Base-by-base conservation (phyloP, 1,284 basidiomycete genomes). In the Heterobasidion parviporum region DNA sequence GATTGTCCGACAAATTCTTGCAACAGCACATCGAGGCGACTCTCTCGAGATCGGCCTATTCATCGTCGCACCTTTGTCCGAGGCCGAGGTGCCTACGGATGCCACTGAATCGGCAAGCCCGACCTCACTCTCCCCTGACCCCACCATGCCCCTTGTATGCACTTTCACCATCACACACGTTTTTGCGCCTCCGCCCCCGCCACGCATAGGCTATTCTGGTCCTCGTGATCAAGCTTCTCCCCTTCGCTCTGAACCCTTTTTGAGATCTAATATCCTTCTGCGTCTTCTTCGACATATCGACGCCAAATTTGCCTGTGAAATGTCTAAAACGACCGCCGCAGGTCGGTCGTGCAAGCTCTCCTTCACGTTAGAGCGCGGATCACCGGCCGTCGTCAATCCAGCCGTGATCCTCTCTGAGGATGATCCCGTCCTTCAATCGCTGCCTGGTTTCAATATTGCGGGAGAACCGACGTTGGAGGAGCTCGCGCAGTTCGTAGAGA, bases 21-120 rank as follows among this genome's bases (percentile, higher is more conserved):
- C 76, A 36, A 83, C 84, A 34, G 76, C 90, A 4, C 72, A 73
- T 51, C 73, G 69, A 48, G 90, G 90, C 5, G 93, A 95, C 64
- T 86, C 88, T n/a, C 80, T 98, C 53, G 93, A 96, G 65, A 72
- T 97, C 51, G 92, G 94, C 5, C 79, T 97, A n/a, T 82, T 84
- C 61, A 75, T 93, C 54, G 74, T 77, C 55, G 66, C 70, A 53
- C 59, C 67, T 50, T 20, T 50, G 4, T 52, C 59, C 9, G 54
- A 56, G n/a, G 41, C 56, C 12, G 57, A 60, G 14, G 43, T 56
- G 35, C 44, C 57, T 34, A 43, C 58, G 16, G 62, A 63, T 48
- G 60, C 57, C 8, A 59, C 62, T 18, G 62, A 62, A 7, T 52
- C 61, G 26, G 50, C 50, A 15, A 54, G 55, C 56, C 57, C 49